Evolutionary conservation across 495 filamentous ascomycete species (phyloP).

Genomic region (Neurospora cerealis): DNA sequence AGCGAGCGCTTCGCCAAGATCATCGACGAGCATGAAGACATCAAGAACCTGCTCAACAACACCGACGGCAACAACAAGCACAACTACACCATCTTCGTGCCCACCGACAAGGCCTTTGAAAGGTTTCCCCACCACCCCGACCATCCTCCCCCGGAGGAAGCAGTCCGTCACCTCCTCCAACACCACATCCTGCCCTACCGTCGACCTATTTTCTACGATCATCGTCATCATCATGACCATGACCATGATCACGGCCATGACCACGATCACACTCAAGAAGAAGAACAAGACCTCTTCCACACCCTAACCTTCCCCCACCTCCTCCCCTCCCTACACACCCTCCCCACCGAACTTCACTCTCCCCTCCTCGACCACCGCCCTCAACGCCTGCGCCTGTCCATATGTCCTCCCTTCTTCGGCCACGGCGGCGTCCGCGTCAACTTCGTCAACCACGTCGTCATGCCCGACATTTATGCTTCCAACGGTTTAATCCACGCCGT

Average conservation of each 20-base stretch:
- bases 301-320: conserved; percentile 63
- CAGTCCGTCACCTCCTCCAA: neutral
- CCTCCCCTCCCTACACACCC: conserved; percentile 52
- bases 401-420: conserved; percentile 32
- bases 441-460: conserved; percentile 55
- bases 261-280: conserved; percentile 38
- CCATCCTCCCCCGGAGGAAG: conserved; percentile 5
- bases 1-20: conserved; percentile 65
- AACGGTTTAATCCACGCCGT: conserved; percentile 80
- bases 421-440: conserved; percentile 53
- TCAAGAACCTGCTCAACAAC: conserved; percentile 60
- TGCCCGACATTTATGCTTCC: conserved; percentile 49
- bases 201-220: neutral
- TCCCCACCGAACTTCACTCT: conserved; percentile 54
- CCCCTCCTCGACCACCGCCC: conserved; percentile 42
- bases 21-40: conserved; percentile 57
- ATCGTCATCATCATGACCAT: neutral
- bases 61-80: conserved; percentile 30
- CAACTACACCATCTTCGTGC: conserved; percentile 75
- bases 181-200: neutral
- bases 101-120: conserved; percentile 63
- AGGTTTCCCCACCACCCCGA: conserved; percentile 49
- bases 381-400: conserved; percentile 55
- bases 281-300: conserved; percentile 51
- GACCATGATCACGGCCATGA: neutral